Base-by-base conservation (phyloP, 495 filamentous ascomycete genomes). In the Neurospora pannonica region DNA sequence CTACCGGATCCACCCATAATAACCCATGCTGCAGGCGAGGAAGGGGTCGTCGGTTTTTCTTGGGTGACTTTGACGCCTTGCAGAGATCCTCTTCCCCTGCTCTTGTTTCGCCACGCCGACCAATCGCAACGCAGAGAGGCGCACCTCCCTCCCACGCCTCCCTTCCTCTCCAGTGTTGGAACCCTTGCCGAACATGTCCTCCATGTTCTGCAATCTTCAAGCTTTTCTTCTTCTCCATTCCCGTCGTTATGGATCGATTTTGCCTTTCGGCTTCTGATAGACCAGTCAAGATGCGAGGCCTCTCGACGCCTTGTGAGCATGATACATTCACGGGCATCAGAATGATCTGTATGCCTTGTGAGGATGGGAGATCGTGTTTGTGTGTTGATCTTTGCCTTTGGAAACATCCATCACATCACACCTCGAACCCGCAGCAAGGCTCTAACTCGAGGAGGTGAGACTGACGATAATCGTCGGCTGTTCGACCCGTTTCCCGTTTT, bases 1-100 rank as follows among this genome's bases (percentile, higher is more conserved):
- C 74, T 31, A 62, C 24, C 11, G 54, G 24, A 31, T 17, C 54
- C 54, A 62, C 24, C 24, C 24, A 31, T 24, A 13, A 11, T 60
- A 62, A 76, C 67, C 73, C 46, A 48, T 48, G n/a, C 73, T 77
- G 77, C 76, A 74, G 71, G 72, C 43, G 43, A 24, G 10, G n/a
- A 24, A 54, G 46, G 43, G 46, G 46, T 24, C 46, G n/a, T 48
- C 46, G 46, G n/a, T 11, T 24, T 21, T 48, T 48, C 43, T 48
- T 48, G 43, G 43, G 43, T 46, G 42, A 7, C 42, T 21, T 48
- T 72, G 73, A 70, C 21, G 48, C 46, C 46, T 54, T 46, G 43
- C 43, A n/a, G 42, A 46, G 42, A 46, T 46, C 19, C 42, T 19
- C 42, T 43, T n/a, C 17, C 42, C 4, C 19, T 43, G 13, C 42